Percentiles rank a stretch among this genome's conserved stretches.
Conservation (phyloP, 805 yeast genomes). For the Candida adriatica region DNA sequence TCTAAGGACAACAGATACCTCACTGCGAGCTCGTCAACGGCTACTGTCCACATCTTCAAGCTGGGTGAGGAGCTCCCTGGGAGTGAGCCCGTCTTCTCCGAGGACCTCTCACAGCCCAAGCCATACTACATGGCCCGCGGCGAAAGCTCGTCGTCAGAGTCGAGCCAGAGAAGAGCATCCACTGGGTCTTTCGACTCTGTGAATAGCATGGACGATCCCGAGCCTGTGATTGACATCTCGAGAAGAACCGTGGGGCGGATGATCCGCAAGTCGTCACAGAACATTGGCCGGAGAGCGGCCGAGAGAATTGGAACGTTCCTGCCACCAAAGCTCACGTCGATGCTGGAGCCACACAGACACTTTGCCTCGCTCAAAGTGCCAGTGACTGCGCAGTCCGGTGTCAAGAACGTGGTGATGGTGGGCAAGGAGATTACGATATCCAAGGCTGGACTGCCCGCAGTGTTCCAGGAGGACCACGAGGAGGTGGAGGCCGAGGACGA, state of each 20-base stretch:
- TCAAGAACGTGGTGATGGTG: conserved; percentile 44
- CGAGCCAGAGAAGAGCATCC: conserved; percentile 17
- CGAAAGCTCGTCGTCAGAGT: conserved; percentile 20
- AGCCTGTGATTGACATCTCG: conserved; percentile 66
- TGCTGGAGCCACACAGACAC: conserved; percentile 84
- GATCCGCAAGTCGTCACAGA: conserved; percentile 72
- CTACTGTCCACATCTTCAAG: conserved; percentile 88
- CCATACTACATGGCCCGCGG: conserved; percentile 9
- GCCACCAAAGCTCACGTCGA: conserved; percentile 73
- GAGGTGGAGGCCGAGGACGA: conserved; percentile 22
- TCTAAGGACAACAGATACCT: conserved; percentile 62
- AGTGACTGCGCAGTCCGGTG: conserved; percentile 44
- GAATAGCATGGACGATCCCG: conserved; percentile 24
- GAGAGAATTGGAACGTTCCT: conserved; percentile 84
- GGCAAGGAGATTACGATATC: conserved; percentile 25
- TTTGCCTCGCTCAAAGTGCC: conserved; percentile 84
- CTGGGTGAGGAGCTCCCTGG: conserved; percentile 33
- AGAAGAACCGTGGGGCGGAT: conserved; percentile 69
- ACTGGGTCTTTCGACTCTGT: conserved; percentile 23
- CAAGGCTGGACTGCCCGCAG: conserved; percentile 19
- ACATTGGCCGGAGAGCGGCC: conserved; percentile 73
- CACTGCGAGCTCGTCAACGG: conserved; percentile 83
- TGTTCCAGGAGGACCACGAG: conserved; percentile 10
- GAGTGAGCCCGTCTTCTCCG: conserved; percentile 7
- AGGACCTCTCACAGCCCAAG: conserved; percentile 5